Evolutionary conservation across 176 grass and related monocot species (phyloP).

Genomic region (Eragrostis curvula): DNA sequence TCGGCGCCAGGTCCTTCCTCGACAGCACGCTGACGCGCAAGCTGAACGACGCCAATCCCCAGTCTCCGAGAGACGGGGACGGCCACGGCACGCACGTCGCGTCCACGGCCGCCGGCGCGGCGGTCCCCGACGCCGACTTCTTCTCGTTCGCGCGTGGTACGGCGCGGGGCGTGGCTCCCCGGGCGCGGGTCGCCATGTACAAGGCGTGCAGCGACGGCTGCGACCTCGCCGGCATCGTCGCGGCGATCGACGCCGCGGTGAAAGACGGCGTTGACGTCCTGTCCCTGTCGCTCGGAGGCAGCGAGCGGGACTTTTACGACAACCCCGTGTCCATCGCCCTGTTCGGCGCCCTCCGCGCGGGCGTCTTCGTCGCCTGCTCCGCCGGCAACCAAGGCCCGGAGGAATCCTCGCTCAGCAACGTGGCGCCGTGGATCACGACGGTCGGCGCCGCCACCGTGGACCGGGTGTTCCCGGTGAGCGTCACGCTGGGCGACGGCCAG

Average conservation of each 20-base stretch:
- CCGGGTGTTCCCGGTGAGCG: constrained; percentile 27
- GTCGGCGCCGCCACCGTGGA: constrained; percentile 37
- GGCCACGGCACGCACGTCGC: constrained; percentile 51
- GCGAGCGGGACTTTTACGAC: not conserved
- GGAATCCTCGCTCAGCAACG: not conserved
- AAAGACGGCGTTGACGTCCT: constrained; percentile 49
- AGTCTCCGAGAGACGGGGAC: not conserved
- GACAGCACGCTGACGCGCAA: too few relatives aligned
- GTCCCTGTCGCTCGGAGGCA: constrained; percentile 24
- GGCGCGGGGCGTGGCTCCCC: constrained; percentile 32
- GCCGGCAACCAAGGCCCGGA: not conserved
- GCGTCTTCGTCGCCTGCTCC: constrained; percentile 40
- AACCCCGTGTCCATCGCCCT: constrained; percentile 22
- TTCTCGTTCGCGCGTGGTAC: constrained; percentile 6
- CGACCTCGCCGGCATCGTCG: not conserved
- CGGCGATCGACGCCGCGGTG: constrained; percentile 41
- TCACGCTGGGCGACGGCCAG: constrained; percentile 31
- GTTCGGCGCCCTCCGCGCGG: constrained; percentile 29
- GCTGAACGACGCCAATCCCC: too few relatives aligned
- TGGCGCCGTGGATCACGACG: constrained; percentile 41
- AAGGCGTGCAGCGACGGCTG: constrained; percentile 17
- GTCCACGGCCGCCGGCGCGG: constrained; percentile 29
- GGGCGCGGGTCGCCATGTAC: constrained; percentile 44
- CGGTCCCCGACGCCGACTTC: not conserved
- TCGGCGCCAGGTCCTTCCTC: constrained; percentile 35